phyloP scores from a whole-genome alignment of 768 basidiomycete genomes.

The Russula earlei region DNA sequence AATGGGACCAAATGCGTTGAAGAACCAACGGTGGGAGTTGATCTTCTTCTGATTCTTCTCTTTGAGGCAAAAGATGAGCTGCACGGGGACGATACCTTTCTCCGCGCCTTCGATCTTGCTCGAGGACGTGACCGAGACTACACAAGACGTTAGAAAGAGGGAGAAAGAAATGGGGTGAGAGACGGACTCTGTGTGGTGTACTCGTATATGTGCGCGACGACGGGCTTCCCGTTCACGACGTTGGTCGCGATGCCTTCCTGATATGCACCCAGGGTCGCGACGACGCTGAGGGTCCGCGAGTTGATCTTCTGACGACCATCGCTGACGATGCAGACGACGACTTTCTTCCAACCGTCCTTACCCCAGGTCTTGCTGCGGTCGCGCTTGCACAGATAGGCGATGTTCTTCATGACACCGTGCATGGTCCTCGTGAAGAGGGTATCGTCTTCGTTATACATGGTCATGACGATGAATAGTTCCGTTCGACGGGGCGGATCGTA shows the following conservation, averaged over 20 bases:
- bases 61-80: constrained; percentile 86
- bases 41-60: constrained; percentile 96
- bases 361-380: constrained; percentile 93
- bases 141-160: not conserved
- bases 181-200: constrained; percentile 83
- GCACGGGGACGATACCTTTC: constrained; percentile 77
- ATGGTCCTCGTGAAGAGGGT: constrained; percentile 86
- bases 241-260: constrained; percentile 91
- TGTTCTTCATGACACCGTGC: constrained; percentile 94
- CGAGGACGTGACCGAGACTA: constrained; percentile 74
- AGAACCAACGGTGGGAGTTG: constrained; percentile 92
- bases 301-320: constrained; percentile 85
- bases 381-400: constrained; percentile 79
- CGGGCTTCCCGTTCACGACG: constrained; percentile 71
- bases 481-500: constrained; percentile 87
- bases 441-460: constrained; percentile 96
- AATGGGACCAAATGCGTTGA: constrained; percentile 78
- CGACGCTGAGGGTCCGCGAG: constrained; percentile 68
- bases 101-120: constrained; percentile 76
- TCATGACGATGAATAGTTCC: constrained; percentile 95
- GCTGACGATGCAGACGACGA: constrained; percentile 86
- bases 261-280: constrained; percentile 91
- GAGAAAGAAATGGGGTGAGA: not conserved
- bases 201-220: constrained; percentile 87
- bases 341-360: constrained; percentile 97